Evolutionary conservation across 73 alveolate genomes (phyloP).

Genomic region (Paramecium caudatum): DNA sequence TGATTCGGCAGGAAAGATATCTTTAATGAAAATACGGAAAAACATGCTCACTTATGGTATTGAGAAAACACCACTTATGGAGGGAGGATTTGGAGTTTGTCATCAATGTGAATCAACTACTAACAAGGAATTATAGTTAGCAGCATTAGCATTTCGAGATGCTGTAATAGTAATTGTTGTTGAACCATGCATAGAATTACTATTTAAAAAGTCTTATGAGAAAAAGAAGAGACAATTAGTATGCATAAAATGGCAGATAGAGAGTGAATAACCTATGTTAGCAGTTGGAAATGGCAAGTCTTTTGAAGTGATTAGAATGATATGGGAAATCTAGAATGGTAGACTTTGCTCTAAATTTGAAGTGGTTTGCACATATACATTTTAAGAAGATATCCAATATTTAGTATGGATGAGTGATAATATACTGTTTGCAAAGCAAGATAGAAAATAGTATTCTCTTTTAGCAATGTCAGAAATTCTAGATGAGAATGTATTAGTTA

Average conservation of each 20-base stretch:
- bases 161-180: not conserved
- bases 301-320: not conserved
- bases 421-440: not conserved
- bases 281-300: conserved; percentile 15
- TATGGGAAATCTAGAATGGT: not conserved
- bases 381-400: not conserved
- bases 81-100: not conserved
- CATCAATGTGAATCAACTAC: conserved; percentile 28
- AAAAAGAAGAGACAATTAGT: not conserved
- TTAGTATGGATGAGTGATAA: conserved; percentile 36
- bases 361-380: not conserved
- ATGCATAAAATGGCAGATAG: conserved; percentile 21
- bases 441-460: not conserved
- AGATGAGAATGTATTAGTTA: conserved; percentile 15
- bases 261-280: not conserved
- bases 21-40: conserved; percentile 12
- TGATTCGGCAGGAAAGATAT: not conserved
- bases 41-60: not conserved
- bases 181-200: conserved; percentile 16
- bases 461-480: not conserved
- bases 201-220: not conserved
- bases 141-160: not conserved
- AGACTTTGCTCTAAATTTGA: not conserved
- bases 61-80: not conserved
- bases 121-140: not conserved